Conservation (phyloP, 169 alveolate species). For the Miamiensis avidus region DNA sequence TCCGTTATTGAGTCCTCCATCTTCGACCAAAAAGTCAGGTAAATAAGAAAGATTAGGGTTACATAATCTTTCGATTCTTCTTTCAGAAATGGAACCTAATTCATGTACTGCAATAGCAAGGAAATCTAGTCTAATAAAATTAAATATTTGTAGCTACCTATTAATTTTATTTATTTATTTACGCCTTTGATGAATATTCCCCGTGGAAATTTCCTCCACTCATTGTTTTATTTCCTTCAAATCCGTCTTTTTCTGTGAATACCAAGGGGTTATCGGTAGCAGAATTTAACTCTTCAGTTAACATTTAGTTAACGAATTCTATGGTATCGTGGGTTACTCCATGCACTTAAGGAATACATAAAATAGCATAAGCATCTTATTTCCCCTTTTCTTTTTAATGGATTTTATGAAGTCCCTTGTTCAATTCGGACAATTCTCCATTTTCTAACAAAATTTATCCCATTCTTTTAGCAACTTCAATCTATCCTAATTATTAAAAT, state of each 20-base stretch:
- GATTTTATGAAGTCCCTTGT: not conserved
- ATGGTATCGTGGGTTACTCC: conserved; percentile 50
- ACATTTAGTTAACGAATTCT: conserved; percentile 12
- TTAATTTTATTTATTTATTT: too few species aligned
- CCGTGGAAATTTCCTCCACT: conserved; percentile 78
- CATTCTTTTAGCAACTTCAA: conserved; percentile 49
- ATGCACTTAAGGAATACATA: conserved; percentile 58
- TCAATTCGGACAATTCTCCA: not conserved
- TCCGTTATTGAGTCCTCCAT: conserved; percentile 70
- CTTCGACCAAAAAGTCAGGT: conserved; percentile 52
- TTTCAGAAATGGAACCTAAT: not conserved
- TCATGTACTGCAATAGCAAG: not conserved
- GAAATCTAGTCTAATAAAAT: conserved; percentile 27
- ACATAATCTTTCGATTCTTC: conserved; percentile 44
- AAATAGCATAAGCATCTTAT: conserved; percentile 10
- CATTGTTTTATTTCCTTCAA: conserved; percentile 30
- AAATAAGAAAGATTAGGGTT: conserved; percentile 39
- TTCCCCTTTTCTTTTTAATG: not conserved
- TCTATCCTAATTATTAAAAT: conserved; percentile 32
- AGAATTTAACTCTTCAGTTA: conserved; percentile 62
- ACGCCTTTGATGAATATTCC: conserved; percentile 63
- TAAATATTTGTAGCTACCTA: not conserved
- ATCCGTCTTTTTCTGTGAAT: not conserved
- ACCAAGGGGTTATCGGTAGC: conserved; percentile 75
- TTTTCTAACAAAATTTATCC: not conserved